Evolutionary conservation across 2,329 filamentous ascomycete species (phyloP).

Genomic region (Leptosphaerulina australis): DNA sequence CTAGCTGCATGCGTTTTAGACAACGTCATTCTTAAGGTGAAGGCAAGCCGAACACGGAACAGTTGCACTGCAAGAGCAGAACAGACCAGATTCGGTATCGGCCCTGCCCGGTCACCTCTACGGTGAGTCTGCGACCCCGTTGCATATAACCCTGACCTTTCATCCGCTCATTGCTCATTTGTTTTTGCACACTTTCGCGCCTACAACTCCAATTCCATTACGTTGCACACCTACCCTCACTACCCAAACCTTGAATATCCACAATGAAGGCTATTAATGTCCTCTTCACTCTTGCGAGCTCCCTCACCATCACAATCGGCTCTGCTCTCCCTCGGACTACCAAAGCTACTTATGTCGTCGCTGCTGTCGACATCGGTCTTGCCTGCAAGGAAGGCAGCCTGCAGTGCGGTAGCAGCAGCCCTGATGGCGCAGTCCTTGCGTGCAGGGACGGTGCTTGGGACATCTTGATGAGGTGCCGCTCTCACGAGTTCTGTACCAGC

Average conservation of each 20-base stretch:
- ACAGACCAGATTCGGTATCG: neutral
- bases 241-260: neutral
- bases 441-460: constrained; percentile 6
- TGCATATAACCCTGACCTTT: neutral
- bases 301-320: neutral
- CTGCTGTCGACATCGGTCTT: too few relatives aligned
- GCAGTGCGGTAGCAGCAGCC: constrained; percentile 1
- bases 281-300: constrained; percentile 3
- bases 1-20: neutral
- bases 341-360: too few relatives aligned
- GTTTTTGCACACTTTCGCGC: neutral
- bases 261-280: neutral
- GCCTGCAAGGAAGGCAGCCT: neutral
- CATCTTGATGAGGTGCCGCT: neutral
- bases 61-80: neutral
- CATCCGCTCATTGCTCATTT: too few relatives aligned
- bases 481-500: neutral
- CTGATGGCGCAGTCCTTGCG: constrained; percentile 1
- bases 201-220: neutral
- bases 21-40: neutral
- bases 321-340: too few relatives aligned
- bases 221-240: neutral
- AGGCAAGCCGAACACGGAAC: neutral
- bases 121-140: neutral
- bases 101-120: neutral